A percentile compares a stretch with the other conserved stretches of the same genome.
These are phyloP conservation scores for Chlamydomonas sp. DNA, from an alignment of 139 green algal genomes.

Conservation along the genomic window DNA sequence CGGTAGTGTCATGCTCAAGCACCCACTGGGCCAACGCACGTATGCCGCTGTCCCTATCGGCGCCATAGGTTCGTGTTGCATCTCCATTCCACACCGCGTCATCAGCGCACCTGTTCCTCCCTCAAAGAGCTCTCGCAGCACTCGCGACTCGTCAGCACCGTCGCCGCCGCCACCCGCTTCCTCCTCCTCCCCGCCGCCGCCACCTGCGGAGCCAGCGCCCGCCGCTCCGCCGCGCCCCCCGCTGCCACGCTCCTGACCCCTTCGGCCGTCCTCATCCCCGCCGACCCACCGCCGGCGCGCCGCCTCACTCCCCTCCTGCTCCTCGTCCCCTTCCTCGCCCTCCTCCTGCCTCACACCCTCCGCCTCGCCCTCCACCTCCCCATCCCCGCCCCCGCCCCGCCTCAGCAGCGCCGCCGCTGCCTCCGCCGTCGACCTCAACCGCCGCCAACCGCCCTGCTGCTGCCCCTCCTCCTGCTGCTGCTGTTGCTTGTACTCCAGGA, in stretches of 20 bases:
- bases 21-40: no score
- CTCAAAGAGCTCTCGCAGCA: constrained; percentile 93
- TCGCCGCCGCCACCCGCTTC: not conserved
- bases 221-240: not conserved
- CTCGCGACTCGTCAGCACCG: constrained; percentile 60
- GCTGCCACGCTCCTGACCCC: not conserved
- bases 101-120: constrained; percentile 51
- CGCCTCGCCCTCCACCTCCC: not conserved
- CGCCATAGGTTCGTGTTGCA: not conserved
- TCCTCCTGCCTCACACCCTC: no score
- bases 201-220: not conserved
- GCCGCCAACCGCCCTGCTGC: not conserved
- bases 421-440: constrained; percentile 23
- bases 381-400: not conserved
- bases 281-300: not conserved
- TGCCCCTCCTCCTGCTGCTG: not conserved
- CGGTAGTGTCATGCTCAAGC: no score
- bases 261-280: not conserved
- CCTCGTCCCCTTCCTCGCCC: not conserved
- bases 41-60: not conserved
- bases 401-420: constrained; percentile 7
- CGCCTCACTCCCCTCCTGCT: not conserved
- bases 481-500: not conserved
- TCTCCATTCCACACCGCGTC: not conserved
- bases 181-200: not conserved